Evolutionary conservation across 2,329 filamentous ascomycete species (phyloP), one percentile per base, ranked within the genome.

Genomic region (Colletotrichum plurivorum): DNA sequence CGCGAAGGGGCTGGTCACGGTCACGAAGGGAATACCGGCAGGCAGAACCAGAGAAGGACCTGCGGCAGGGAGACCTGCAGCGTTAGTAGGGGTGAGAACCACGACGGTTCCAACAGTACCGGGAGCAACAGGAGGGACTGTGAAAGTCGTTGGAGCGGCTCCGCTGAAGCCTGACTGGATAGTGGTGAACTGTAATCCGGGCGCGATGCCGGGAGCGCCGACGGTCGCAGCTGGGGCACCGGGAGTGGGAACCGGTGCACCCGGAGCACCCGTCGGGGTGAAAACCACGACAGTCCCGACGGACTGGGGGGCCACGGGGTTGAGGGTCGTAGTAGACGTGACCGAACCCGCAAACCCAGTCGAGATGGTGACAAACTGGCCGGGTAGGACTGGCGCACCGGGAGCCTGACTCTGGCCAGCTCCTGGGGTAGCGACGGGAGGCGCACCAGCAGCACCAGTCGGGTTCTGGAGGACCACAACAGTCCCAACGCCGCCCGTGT

Each of bases 121-220:
- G n/a, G 51, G 10, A 0, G 22, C 39, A 15, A 52, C 55, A 13
- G 67, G 67, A 15, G 67, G 63, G 8, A 70, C 56, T 1, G 67
- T 68, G 13, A 67, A 68, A 12, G 67, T 70, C 16, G 63, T 56
- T 13, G 67, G 67, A 15, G 46, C 43, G 16, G n/a, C 2, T 4
- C 66, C 66, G 9, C 62, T 41, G 41, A 69, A 69, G 3, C 66
- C 66, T 3, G 54, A 60, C 62, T 66, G 54, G 15, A 69, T 66
- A 27, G 66, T 69, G 2, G 61, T 69, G 36, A 66, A 66, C 9
- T 36, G 31, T 4, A 27, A 5, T 6, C 46, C 58, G 27, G 18
- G 46, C 20, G 41, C 36, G 15, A 36, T 36, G 0, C 48, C 39
- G 2, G 18, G 31, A 39, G 48, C 20, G 6, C 49, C 41, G 6